Evolutionary conservation across 2,329 filamentous ascomycete species (phyloP), one percentile per base, ranked within the genome.

Genomic region (Cytospora piceicola): DNA sequence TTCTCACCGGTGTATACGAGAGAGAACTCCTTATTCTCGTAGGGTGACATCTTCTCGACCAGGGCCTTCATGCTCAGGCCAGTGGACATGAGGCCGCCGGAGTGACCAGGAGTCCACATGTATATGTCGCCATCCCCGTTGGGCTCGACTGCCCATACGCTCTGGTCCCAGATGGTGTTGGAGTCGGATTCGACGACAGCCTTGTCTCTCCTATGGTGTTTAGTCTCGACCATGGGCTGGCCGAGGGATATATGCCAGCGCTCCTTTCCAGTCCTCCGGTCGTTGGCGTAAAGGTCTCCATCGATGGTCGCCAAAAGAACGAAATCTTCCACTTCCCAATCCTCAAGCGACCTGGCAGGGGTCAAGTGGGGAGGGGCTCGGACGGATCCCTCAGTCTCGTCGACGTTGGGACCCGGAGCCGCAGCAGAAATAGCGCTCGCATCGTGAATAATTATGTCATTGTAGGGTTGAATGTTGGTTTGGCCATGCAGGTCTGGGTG

Each of bases 301-400:
- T 98, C 94, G 88, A 98, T 92, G 87, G 95, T 98, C 92, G 95
- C 94, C 91, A 99, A 85, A 84, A 99, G 92, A 82, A 98, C 92
- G 87, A 97, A 96, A 85, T 98, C 94, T 92, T 98, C 94, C 82
- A 97, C 94, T 91, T 97, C 93, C 94, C 94, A 98, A 83, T 97
- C 94, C 87, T 94, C 90, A 87, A 98, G 85, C 85, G 90, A 96
- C 88, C 94, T 94, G 94, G 93, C 94, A 46, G 61, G n/a, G 61
- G 61, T 63, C 61, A 63, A 57, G 3, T 22, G 53, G 90, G 87
- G 80, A 88, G 91, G 92, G 92, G 93, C 94, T 97, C 92, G 87
- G 85, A 97, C 94, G 91, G 93, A 87, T 55, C n/a, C 34, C 39
- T 55, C 20, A 22, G 42, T 49, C 42, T 49, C n/a, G 42, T 49